These are phyloP conservation scores for Effrenium voratum DNA, from an alignment of 73 alveolate species.

Conservation along the genomic window DNA sequence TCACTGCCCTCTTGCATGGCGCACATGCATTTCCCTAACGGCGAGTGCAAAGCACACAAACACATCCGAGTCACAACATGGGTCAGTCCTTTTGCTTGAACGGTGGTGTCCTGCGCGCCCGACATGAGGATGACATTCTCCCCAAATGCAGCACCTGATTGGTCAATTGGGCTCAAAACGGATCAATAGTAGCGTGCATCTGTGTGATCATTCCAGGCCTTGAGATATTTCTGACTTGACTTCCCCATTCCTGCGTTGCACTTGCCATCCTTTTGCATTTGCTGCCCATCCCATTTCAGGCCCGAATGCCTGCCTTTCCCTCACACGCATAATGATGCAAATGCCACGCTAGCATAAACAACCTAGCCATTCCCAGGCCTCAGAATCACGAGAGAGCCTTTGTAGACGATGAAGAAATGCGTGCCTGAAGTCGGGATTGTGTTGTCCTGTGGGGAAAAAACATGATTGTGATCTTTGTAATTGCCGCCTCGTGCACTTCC, in stretches of 20 bases:
- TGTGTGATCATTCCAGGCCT: slow-evolving; percentile 18
- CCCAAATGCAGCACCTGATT: slow-evolving; percentile 85
- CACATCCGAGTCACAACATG: no score
- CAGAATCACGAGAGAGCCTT: slow-evolving; percentile 50
- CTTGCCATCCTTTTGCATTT: no score
- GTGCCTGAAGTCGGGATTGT: slow-evolving; percentile 7
- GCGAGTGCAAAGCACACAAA: no score
- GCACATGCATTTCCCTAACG: no score
- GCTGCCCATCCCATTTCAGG: no score
- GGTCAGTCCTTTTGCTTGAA: slow-evolving; percentile 53
- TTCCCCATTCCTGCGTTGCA: slow-evolving; percentile 70
- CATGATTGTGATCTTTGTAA: neutral
- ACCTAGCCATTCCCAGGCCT: no score
- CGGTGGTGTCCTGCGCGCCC: slow-evolving; percentile 72
- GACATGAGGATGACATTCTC: slow-evolving; percentile 90
- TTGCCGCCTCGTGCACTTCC: slow-evolving; percentile 62
- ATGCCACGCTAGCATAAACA: no score
- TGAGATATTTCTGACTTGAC: slow-evolving; percentile 58
- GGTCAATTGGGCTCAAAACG: no score
- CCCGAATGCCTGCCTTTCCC: no score
- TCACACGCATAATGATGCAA: no score
- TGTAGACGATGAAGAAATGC: slow-evolving; percentile 82
- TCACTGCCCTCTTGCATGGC: no score
- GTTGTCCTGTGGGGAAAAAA: neutral
- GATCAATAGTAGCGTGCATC: no score